phyloP scores from a whole-genome alignment of 169 alveolate genomes.

The Amoebophrya sp. region DNA sequence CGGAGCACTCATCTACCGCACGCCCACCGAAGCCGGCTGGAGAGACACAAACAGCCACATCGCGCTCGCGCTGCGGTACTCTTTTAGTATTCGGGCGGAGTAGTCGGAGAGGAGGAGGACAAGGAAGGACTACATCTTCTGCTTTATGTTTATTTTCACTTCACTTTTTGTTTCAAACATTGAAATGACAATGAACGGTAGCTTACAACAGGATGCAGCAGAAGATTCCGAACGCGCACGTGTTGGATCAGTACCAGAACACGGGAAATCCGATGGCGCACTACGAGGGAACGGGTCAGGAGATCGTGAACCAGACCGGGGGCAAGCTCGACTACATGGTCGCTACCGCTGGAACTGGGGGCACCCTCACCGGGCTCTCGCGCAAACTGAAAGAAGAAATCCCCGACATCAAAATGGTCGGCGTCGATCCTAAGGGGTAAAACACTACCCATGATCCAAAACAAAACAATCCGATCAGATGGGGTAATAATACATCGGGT shows the following conservation, averaged over 20 bases:
- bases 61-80: slow-evolving; percentile 56
- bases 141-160: too few species aligned
- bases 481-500: too few species aligned
- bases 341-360: slow-evolving; percentile 81
- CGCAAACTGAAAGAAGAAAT: slow-evolving; percentile 62
- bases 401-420: slow-evolving; percentile 57
- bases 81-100: too few species aligned
- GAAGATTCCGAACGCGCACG: slow-evolving; percentile 48
- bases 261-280: slow-evolving; percentile 82
- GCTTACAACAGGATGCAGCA: slow-evolving; percentile 42
- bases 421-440: slow-evolving; percentile 80
- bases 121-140: too few species aligned
- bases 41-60: slow-evolving; percentile 64
- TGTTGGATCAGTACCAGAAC: slow-evolving; percentile 72
- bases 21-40: slow-evolving; percentile 78
- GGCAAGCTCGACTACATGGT: slow-evolving; percentile 67
- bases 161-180: too few species aligned
- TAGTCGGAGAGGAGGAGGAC: too few species aligned
- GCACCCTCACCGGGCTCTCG: slow-evolving; percentile 77
- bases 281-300: slow-evolving; percentile 81
- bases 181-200: too few species aligned
- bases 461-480: too few species aligned
- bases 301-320: slow-evolving; percentile 62
- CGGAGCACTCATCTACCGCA: slow-evolving; percentile 75
- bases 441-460: too few species aligned